Conservation (phyloP, 495 filamentous ascomycete genomes). For the Bacidia rubella region DNA sequence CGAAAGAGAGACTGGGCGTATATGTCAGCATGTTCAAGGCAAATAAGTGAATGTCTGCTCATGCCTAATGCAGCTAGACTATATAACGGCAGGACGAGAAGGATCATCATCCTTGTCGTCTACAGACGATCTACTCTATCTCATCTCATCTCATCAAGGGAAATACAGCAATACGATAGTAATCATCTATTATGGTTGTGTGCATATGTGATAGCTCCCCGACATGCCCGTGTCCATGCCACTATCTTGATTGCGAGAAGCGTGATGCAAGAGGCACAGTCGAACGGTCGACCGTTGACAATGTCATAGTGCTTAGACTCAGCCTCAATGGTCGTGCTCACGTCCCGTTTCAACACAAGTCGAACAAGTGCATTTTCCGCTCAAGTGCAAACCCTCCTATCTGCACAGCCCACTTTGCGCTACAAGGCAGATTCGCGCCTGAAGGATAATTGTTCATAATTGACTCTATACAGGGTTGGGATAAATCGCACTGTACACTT, state of each 20-base stretch:
- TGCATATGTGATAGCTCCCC: too few species aligned
- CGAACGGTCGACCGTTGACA: neutral
- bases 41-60: too few species aligned
- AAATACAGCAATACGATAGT: too few species aligned
- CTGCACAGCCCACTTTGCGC: conserved; percentile 2
- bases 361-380: neutral
- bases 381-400: neutral
- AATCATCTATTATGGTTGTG: neutral
- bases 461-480: neutral
- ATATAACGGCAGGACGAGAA: too few species aligned
- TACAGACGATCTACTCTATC: too few species aligned
- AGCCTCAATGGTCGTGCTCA: conserved; percentile 3
- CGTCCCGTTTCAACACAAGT: neutral
- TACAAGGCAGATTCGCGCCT: conserved; percentile 2
- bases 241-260: neutral
- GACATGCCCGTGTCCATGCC: neutral
- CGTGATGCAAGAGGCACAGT: neutral
- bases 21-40: too few species aligned
- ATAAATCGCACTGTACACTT: neutral
- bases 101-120: too few species aligned
- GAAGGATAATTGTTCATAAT: neutral
- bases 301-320: neutral
- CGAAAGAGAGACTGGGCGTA: too few species aligned
- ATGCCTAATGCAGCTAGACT: too few species aligned
- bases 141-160: too few species aligned